Evolutionary conservation across 768 basidiomycete genomes (phyloP).

Genomic region (Phlebiopsis gigantea): DNA sequence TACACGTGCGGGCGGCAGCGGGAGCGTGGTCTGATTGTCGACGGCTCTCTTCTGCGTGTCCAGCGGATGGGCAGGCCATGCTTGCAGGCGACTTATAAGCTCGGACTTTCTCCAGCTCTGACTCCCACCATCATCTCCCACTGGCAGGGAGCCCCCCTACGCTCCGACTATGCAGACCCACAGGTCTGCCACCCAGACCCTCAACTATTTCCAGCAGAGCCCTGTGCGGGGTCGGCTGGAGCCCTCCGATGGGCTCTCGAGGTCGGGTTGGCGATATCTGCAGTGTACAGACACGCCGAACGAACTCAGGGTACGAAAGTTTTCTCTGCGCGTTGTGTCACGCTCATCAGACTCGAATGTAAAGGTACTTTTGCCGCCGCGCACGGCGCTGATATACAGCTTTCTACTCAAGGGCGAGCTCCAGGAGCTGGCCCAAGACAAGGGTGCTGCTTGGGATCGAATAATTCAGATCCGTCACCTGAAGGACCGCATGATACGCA

Average conservation of each 20-base stretch:
- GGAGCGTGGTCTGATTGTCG: slow-evolving; percentile 2
- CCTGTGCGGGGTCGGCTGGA: slow-evolving; percentile 75
- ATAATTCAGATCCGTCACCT: slow-evolving; percentile 70
- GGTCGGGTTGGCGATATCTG: slow-evolving; percentile 63
- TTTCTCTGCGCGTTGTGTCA: not conserved
- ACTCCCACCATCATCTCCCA: slow-evolving; percentile 8
- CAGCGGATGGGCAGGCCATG: slow-evolving; percentile 1
- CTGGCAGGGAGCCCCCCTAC: slow-evolving; percentile 6
- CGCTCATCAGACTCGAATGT: slow-evolving; percentile 7
- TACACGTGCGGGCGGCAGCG: slow-evolving; percentile 5
- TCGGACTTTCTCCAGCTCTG: not conserved
- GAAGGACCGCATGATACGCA: slow-evolving; percentile 80
- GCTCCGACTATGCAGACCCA: slow-evolving; percentile 18
- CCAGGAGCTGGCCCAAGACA: slow-evolving; percentile 54
- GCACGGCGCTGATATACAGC: slow-evolving; percentile 60
- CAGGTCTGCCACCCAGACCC: slow-evolving; percentile 16
- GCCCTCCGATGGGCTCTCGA: slow-evolving; percentile 46
- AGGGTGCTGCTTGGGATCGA: slow-evolving; percentile 56
- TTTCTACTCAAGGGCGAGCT: slow-evolving; percentile 60
- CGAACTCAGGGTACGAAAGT: slow-evolving; percentile 55
- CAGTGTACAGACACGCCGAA: slow-evolving; percentile 74
- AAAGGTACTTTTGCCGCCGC: slow-evolving; percentile 67
- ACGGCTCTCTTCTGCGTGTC: slow-evolving; percentile 1
- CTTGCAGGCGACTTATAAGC: slow-evolving; percentile 4
- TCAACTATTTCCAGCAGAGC: slow-evolving; percentile 56